Evolutionary conservation across 805 yeast species (phyloP).

Genomic region (Yamadazyma laniorum): DNA sequence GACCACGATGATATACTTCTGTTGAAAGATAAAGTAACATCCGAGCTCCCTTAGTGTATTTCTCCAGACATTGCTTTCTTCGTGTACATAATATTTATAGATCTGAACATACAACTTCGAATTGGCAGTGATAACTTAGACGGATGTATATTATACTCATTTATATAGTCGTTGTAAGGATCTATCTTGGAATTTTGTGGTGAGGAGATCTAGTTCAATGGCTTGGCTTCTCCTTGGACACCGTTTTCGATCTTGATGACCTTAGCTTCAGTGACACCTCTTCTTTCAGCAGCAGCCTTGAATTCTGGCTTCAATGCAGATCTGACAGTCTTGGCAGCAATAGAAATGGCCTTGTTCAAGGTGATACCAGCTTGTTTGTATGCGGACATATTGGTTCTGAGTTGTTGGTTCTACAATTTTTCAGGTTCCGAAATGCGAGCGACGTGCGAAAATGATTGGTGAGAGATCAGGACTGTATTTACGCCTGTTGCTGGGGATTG

Average conservation of each 20-base stretch:
- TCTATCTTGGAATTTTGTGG: no score
- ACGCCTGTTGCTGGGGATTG: no score
- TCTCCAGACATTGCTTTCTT: no score
- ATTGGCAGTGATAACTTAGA: no score
- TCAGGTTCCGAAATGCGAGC: slow-evolving; percentile 5
- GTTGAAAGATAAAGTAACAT: slow-evolving; percentile 8
- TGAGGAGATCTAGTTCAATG: slow-evolving; percentile 2
- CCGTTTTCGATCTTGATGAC: slow-evolving; percentile 75
- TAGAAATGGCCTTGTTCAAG: slow-evolving; percentile 84
- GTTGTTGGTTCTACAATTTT: slow-evolving; percentile 1
- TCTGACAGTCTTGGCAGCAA: slow-evolving; percentile 89
- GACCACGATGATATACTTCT: slow-evolving; percentile 1
- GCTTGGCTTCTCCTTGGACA: slow-evolving; percentile 40
- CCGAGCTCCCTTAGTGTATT: slow-evolving; percentile 8
- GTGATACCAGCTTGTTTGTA: slow-evolving; percentile 50
- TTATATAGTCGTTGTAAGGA: no score
- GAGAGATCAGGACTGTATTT: slow-evolving; percentile 5
- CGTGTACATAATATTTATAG: slow-evolving; percentile 8
- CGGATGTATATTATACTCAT: no score
- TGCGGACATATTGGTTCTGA: slow-evolving; percentile 35
- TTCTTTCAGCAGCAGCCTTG: slow-evolving; percentile 68
- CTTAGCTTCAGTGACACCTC: slow-evolving; percentile 73
- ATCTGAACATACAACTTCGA: no score
- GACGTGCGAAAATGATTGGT: slow-evolving; percentile 11
- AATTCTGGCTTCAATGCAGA: slow-evolving; percentile 82